A percentile compares a stretch with the other conserved stretches of the same genome.
These are phyloP conservation scores for Paraconiothyrium sp. DNA, from an alignment of 2,329 filamentous ascomycete genomes.

Conservation along the genomic window DNA sequence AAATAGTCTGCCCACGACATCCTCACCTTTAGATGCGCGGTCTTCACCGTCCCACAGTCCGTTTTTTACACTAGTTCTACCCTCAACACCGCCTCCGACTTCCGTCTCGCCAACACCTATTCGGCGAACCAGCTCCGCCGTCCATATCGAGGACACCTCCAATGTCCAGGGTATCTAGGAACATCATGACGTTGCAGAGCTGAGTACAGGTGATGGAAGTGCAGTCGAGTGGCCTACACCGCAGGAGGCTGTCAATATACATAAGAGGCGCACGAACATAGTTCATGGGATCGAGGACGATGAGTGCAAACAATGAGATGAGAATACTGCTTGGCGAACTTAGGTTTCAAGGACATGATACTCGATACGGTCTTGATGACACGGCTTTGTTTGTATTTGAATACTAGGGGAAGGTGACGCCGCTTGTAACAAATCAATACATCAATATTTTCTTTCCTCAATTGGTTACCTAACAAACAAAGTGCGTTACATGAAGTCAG, in stretches of 20 bases:
- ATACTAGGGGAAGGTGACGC: background rate
- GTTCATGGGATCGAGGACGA: background rate
- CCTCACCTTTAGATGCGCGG: background rate
- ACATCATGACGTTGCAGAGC: background rate
- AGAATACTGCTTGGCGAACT: slow-evolving; percentile 20
- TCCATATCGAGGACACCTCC: background rate
- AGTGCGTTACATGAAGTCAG: no score
- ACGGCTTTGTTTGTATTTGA: background rate
- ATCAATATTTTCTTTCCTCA: no score
- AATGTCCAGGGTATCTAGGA: no score
- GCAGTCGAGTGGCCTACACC: slow-evolving; percentile 31
- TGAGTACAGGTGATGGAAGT: slow-evolving; percentile 13
- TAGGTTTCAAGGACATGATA: background rate
- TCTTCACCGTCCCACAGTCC: slow-evolving; percentile 4
- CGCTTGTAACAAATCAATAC: no score
- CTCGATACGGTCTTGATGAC: background rate
- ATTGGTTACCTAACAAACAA: no score
- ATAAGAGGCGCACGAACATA: slow-evolving; percentile 11
- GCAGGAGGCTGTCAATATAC: slow-evolving; percentile 21
- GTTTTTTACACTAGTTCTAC: background rate
- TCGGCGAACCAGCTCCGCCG: no score
- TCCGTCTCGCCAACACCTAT: background rate
- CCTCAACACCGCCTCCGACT: background rate
- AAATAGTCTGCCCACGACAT: background rate
- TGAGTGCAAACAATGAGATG: slow-evolving; percentile 24